Percentiles rank a stretch among this genome's conserved stretches.
Evolutionary conservation across 1,284 basidiomycete genomes (phyloP).

Genomic region (Rhodotorula sp.): DNA sequence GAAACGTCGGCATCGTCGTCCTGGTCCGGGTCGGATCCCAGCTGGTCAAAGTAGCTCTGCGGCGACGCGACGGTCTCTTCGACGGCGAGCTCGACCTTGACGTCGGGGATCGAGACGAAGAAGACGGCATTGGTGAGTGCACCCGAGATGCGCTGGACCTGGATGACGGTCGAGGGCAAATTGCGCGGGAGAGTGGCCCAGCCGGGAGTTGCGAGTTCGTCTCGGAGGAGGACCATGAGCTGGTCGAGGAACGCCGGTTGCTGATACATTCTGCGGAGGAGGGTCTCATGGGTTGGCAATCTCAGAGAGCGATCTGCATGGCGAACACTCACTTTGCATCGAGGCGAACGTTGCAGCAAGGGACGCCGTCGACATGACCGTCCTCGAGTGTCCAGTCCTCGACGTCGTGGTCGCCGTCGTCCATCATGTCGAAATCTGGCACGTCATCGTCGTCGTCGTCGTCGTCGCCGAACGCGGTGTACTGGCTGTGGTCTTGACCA

Average conservation of each 20-base stretch:
- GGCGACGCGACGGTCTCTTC: conserved; percentile 9
- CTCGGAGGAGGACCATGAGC: conserved; percentile 41
- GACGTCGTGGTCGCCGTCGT: conserved; percentile 30
- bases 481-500: conserved; percentile 10
- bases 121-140: conserved; percentile 91
- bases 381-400: conserved; percentile 41
- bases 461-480: conserved; percentile 2
- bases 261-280: conserved; percentile 64
- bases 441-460: conserved; percentile 13
- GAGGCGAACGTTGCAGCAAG: conserved; percentile 34
- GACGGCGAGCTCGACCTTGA: conserved; percentile 16
- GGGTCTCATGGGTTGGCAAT: background rate
- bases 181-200: conserved; percentile 34
- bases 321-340: conserved; percentile 38
- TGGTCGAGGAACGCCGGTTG: conserved; percentile 60
- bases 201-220: conserved; percentile 39
- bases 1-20: background rate
- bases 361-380: conserved; percentile 42
- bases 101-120: conserved; percentile 64
- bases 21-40: background rate
- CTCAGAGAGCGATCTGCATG: too few species aligned
- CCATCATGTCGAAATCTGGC: conserved; percentile 6
- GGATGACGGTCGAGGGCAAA: conserved; percentile 32
- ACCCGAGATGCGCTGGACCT: conserved; percentile 56
- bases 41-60: background rate